Conservation (phyloP, 2,329 filamentous ascomycete species). For the Gaeumannomyces tritici region DNA sequence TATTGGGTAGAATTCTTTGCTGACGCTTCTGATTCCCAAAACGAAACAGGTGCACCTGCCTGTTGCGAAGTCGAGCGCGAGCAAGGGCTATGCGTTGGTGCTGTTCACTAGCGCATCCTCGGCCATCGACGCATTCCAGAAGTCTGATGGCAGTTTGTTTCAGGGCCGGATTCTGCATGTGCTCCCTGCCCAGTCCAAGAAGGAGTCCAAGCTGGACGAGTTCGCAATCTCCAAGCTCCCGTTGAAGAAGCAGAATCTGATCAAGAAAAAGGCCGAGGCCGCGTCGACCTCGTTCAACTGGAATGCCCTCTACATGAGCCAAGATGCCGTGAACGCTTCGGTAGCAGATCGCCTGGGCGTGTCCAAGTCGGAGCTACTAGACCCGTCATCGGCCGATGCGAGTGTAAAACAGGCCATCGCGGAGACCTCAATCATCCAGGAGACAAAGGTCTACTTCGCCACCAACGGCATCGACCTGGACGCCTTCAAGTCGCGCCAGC, state of each 20-base stretch:
- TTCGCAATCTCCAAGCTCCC: slow-evolving; percentile 84
- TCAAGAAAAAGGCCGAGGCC: slow-evolving; percentile 76
- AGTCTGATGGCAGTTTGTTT: slow-evolving; percentile 76
- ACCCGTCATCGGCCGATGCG: slow-evolving; percentile 91
- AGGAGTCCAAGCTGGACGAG: slow-evolving; percentile 75
- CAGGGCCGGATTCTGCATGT: slow-evolving; percentile 90
- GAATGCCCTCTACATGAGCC: slow-evolving; percentile 99
- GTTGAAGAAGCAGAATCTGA: slow-evolving; percentile 86
- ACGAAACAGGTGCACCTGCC: slow-evolving; percentile 74
- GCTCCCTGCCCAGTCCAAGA: slow-evolving; percentile 73
- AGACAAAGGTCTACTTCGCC: slow-evolving; percentile 86
- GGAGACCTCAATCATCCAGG: slow-evolving; percentile 84
- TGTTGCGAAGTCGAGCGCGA: slow-evolving; percentile 59
- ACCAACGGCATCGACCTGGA: slow-evolving; percentile 85
- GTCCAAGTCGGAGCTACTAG: slow-evolving; percentile 81
- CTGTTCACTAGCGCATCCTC: slow-evolving; percentile 63
- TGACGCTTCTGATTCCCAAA: slow-evolving; percentile 27
- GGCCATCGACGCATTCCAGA: slow-evolving; percentile 70
- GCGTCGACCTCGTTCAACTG: slow-evolving; percentile 79
- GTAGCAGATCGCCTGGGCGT: slow-evolving; percentile 80
- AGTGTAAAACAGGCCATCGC: slow-evolving; percentile 95
- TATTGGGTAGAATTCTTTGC: slow-evolving; percentile 9
- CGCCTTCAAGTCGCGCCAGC: slow-evolving; percentile 75
- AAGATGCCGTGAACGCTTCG: slow-evolving; percentile 87
- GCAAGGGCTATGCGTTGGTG: slow-evolving; percentile 87